phyloP scores from a whole-genome alignment of 2,329 filamentous ascomycete genomes.

The Sporothrix pallida region DNA sequence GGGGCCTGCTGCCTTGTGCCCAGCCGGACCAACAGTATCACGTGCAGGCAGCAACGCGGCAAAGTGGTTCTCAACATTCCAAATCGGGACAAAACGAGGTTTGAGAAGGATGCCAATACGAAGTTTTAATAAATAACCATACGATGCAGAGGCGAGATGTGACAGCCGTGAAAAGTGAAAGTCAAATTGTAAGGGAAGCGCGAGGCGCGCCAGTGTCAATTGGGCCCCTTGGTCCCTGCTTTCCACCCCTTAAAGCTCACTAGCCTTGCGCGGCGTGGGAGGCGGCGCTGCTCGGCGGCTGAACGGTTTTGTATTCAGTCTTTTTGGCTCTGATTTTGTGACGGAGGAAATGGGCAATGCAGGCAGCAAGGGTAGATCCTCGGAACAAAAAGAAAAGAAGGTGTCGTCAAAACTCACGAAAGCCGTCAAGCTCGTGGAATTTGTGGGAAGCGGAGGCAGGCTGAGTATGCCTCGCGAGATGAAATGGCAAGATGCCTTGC shows the following conservation, averaged over 20 bases:
- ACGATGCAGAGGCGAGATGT: not conserved
- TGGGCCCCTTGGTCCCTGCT: not conserved
- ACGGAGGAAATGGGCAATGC: not conserved
- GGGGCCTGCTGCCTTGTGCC: conserved; percentile 19
- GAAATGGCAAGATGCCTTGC: conserved; percentile 3
- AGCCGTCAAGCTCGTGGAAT: not conserved
- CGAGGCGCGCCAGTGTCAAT: not conserved
- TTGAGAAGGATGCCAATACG: not conserved
- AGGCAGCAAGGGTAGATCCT: conserved; percentile 24
- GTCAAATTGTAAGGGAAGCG: not conserved
- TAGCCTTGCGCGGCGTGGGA: conserved; percentile 18
- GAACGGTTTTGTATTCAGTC: not conserved
- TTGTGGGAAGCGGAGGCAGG: not conserved
- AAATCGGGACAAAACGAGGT: too few species aligned
- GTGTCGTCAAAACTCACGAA: not conserved
- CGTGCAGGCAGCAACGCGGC: conserved; percentile 5
- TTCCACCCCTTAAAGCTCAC: not conserved
- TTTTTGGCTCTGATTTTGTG: not conserved
- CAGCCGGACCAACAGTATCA: not conserved
- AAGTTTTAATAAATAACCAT: too few species aligned
- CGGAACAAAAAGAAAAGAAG: not conserved
- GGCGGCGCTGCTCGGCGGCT: conserved; percentile 10
- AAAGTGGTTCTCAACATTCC: not conserved
- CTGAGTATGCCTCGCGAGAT: conserved; percentile 17
- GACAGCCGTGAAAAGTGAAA: not conserved